These are phyloP conservation scores for Lumnitzera racemosa DNA, from an alignment of 345 rosid genomes.

Conservation along the genomic window DNA sequence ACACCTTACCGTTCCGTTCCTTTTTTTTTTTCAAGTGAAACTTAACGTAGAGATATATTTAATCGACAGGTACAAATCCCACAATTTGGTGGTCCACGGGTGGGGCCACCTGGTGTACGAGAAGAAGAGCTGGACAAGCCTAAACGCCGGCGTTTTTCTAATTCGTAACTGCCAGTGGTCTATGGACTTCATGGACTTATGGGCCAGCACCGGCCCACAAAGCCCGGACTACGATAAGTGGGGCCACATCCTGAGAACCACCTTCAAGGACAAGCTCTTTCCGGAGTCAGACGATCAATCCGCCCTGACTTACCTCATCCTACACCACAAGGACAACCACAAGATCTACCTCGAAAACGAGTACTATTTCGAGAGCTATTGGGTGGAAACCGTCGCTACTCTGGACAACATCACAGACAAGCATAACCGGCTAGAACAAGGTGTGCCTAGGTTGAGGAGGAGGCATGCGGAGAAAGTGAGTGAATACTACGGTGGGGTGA, in stretches of 20 bases:
- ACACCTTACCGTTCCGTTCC: too few relatives aligned
- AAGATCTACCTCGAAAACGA: constrained; percentile 70
- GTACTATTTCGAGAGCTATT: constrained; percentile 69
- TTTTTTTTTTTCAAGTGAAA: too few relatives aligned
- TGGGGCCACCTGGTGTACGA: constrained; percentile 65
- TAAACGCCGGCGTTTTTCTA: constrained; percentile 82
- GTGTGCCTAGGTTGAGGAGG: constrained; percentile 37
- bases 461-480: constrained; percentile 92
- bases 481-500: constrained; percentile 50
- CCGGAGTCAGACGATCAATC: constrained; percentile 91
- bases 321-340: constrained; percentile 39
- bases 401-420: constrained; percentile 50
- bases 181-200: constrained; percentile 70
- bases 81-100: constrained; percentile 86
- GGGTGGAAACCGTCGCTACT: constrained; percentile 51
- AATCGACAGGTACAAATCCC: constrained; percentile 12
- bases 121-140: constrained; percentile 68
- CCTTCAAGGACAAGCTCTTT: constrained; percentile 73
- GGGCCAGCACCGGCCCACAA: constrained; percentile 79
- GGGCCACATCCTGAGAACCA: constrained; percentile 61
- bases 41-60: too few relatives aligned
- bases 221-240: constrained; percentile 44
- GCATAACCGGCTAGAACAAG: constrained; percentile 35
- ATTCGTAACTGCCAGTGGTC: constrained; percentile 97
- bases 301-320: constrained; percentile 58